Evolutionary conservation across 306 rosid species (phyloP), one percentile per base, ranked within the genome.

Genomic region (Medicago lupulina): DNA sequence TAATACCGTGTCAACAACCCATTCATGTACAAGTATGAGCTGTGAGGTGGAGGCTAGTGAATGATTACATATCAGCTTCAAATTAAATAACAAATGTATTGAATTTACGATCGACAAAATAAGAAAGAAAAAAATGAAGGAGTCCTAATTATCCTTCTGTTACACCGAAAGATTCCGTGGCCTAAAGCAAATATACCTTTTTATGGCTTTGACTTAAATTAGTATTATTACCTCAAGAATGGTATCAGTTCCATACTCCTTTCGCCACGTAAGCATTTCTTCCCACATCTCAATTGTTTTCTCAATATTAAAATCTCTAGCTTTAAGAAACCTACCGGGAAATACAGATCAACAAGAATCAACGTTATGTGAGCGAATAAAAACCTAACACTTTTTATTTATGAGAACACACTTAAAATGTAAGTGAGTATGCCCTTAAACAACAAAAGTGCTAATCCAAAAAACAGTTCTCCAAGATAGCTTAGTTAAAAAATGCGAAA

Each of bases 241-340:
- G 12, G 93, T 83, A 77, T 96, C 99, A 3, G 97, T 85, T 88
- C 94, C 96, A 62, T 81, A 96, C 80, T 96, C 99, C 73, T 82
- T 96, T 77, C 98, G 91, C 99, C 99, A 96, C 49, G 28, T 60
- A 71, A 96, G 98, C 99, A 96, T 92, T 83, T 92, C 98, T 78
- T 90, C 93, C 99, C 99, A 96, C 88, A 96, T 90, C 61, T 79
- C 90, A 74, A 92, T 74, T 51, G 98, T 88, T 72, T 85, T 96
- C 69, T 92, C 94, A 79, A 88, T 83, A 86, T 85, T 74, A 76
- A 92, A 91, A 61, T 89, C 96, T 85, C 96, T 85, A 71, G 97
- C 97, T 81, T 90, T 96, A 83, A 96, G 88, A 86, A 96, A 96
- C 77, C 99, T 96, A 76, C 25, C 43, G 16, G 78, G 58, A 64